Evolutionary conservation across 2,329 filamentous ascomycete genomes (phyloP).

Genomic region (Orbilia brochopaga): DNA sequence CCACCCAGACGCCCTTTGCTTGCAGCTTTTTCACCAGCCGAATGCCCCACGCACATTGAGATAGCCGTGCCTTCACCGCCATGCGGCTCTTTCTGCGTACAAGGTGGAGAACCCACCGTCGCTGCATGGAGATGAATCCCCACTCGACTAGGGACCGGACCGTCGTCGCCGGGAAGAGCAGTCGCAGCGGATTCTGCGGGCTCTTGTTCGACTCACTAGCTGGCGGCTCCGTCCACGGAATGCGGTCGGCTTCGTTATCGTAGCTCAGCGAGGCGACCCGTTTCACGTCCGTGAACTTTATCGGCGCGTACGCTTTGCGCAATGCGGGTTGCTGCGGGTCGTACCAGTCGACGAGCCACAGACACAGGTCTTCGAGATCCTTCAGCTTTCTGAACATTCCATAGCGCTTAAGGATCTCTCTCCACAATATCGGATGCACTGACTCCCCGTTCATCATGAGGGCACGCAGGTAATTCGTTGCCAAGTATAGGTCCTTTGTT

Average conservation of each 20-base stretch:
- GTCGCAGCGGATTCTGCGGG: slow-evolving; percentile 50
- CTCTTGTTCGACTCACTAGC: slow-evolving; percentile 24
- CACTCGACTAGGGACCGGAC: slow-evolving; percentile 52
- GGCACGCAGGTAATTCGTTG: slow-evolving; percentile 41
- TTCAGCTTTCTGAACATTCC: slow-evolving; percentile 52
- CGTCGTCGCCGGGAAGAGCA: slow-evolving; percentile 49
- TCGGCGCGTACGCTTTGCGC: slow-evolving; percentile 24
- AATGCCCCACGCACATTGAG: slow-evolving; percentile 52
- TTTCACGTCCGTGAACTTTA: slow-evolving; percentile 44
- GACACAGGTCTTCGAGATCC: slow-evolving; percentile 51
- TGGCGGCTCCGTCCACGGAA: slow-evolving; percentile 36
- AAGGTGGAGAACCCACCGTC: slow-evolving; percentile 25
- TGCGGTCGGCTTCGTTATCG: slow-evolving; percentile 1
- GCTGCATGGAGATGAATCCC: slow-evolving; percentile 52
- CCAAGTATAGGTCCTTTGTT: slow-evolving; percentile 48
- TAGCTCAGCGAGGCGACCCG: slow-evolving; percentile 30
- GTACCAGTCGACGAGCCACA: slow-evolving; percentile 53
- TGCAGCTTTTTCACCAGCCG: slow-evolving; percentile 42
- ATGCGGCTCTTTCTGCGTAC: slow-evolving; percentile 11
- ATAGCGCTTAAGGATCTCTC: slow-evolving; percentile 53
- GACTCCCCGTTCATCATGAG: slow-evolving; percentile 51
- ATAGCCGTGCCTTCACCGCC: slow-evolving; percentile 18
- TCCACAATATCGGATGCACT: slow-evolving; percentile 52
- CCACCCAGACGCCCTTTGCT: slow-evolving; percentile 51
- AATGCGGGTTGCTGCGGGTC: slow-evolving; percentile 45